Base-by-base conservation (phyloP, 1,284 basidiomycete genomes). In the Pyrrhoderma lamaoense region DNA sequence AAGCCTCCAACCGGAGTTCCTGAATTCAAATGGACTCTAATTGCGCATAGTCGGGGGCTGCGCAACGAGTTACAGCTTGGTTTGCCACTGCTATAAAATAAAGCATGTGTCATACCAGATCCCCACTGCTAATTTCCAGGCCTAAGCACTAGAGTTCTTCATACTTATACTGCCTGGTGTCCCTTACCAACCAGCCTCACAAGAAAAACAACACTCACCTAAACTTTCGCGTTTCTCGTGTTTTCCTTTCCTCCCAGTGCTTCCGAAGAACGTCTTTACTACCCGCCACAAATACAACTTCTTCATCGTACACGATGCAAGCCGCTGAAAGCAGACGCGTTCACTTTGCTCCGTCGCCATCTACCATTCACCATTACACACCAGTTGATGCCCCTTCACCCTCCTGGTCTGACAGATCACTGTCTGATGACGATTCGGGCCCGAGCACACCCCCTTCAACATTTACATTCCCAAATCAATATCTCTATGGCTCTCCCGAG, bases 401-500 rank as follows among this genome's bases (percentile, higher is more conserved):
- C 8, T 18, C 44, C 25, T 54, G 47, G 47, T 54, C 52, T 3
- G 52, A 54, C 23, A 19, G 22, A 39, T 53, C 52, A 2, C 42
- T 53, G 35, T 47, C 46, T 14, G 52, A 54, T 43, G 40, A 38
- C 2, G 52, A 54, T 21, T 45, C 47, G 2, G 52, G 47, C 2
- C 52, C 52, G 5, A 50, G 47, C 47, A 54, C 52, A 14, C 52
- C 52, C 21, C 52, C 52, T 34, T 50, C 52, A 3, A 34, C 47
- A 27, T 45, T 47, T 8, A 42, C 35, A 34, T 53, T 53, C 42
- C n/a, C 35, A n/a, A 40, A 27, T n/a, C 51, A 40, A 1, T n/a
- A 39, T 4, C 47, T 53, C 21, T 36, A 37, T 38, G 18, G 3
- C 38, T 27, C 34, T 16, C 34, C 35, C 9, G 21, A 14, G 25